Conservation (phyloP, 2,329 filamentous ascomycete species). For the Colletotrichum australisinense region DNA sequence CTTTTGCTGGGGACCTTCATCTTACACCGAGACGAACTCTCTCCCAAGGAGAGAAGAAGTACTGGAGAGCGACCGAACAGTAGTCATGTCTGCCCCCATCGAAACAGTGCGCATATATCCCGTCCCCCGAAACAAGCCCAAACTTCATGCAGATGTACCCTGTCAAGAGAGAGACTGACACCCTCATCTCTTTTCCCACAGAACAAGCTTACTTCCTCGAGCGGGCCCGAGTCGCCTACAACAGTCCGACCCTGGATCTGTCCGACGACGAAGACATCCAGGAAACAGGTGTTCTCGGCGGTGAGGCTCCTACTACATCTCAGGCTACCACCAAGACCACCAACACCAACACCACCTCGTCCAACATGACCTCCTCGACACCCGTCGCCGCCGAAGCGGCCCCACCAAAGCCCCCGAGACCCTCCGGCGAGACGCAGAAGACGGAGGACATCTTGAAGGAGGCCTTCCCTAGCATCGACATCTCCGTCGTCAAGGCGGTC, state of each 20-base stretch:
- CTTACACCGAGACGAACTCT: not conserved
- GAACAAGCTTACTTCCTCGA: slow-evolving; percentile 56
- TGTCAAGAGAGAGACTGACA: slow-evolving; percentile 23
- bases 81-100: slow-evolving; percentile 55
- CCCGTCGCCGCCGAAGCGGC: slow-evolving; percentile 51
- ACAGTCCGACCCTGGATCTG: slow-evolving; percentile 74
- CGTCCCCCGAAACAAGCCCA: slow-evolving; percentile 35
- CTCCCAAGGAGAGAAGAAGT: not conserved
- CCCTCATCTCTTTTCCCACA: slow-evolving; percentile 39
- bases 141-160: slow-evolving; percentile 34
- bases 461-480: slow-evolving; percentile 89
- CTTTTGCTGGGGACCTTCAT: not conserved
- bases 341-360: slow-evolving; percentile 36
- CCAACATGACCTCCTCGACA: slow-evolving; percentile 49
- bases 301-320: slow-evolving; percentile 49
- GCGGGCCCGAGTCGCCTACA: slow-evolving; percentile 72
- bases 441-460: slow-evolving; percentile 91
- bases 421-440: slow-evolving; percentile 83
- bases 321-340: slow-evolving; percentile 39
- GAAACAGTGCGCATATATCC: slow-evolving; percentile 55
- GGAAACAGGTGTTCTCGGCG: slow-evolving; percentile 64
- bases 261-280: slow-evolving; percentile 75
- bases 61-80: slow-evolving; percentile 18
- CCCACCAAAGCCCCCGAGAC: slow-evolving; percentile 87
- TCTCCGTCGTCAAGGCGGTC: slow-evolving; percentile 85